Percentiles rank a stretch among this genome's conserved stretches.
Evolutionary conservation across 345 rosid genomes (phyloP).

Genomic region (Gossypium bickii): DNA sequence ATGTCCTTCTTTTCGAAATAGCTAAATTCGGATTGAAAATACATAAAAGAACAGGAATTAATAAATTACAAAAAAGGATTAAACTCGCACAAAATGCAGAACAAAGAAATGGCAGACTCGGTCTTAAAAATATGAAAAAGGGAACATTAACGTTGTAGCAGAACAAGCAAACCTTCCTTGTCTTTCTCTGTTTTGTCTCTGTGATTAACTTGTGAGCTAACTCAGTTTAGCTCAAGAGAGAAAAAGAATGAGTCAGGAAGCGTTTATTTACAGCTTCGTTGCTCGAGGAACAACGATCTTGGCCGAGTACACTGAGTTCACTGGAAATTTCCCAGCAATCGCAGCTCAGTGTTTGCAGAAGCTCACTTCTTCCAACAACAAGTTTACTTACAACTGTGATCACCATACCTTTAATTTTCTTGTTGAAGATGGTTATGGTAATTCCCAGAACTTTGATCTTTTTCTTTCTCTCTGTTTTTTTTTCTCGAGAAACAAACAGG

Average conservation of each 20-base stretch:
- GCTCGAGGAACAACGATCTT: constrained; percentile 89
- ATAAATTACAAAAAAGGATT: too few species aligned
- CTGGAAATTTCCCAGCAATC: constrained; percentile 94
- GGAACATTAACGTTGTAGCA: background rate
- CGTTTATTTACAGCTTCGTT: constrained; percentile 93
- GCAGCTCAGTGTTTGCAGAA: constrained; percentile 87
- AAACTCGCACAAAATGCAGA: too few species aligned
- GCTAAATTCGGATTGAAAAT: too few species aligned
- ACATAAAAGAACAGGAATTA: too few species aligned
- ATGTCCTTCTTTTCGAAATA: too few species aligned
- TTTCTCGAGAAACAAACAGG: constrained; percentile 8
- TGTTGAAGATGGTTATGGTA: constrained; percentile 88
- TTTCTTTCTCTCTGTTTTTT: background rate
- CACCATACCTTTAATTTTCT: constrained; percentile 96
- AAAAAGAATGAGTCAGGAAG: constrained; percentile 62
- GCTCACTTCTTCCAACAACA: constrained; percentile 80
- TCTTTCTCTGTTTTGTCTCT: constrained; percentile 7
- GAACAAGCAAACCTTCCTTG: constrained; percentile 5
- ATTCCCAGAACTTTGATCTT: constrained; percentile 1
- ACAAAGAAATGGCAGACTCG: background rate
- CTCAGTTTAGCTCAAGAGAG: constrained; percentile 16
- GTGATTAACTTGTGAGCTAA: constrained; percentile 1
- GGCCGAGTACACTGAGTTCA: constrained; percentile 93
- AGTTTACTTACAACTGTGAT: constrained; percentile 96
- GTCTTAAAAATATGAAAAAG: background rate